Evolutionary conservation across 495 filamentous ascomycete species (phyloP).

Genomic region (Penicillium ochrochloron): DNA sequence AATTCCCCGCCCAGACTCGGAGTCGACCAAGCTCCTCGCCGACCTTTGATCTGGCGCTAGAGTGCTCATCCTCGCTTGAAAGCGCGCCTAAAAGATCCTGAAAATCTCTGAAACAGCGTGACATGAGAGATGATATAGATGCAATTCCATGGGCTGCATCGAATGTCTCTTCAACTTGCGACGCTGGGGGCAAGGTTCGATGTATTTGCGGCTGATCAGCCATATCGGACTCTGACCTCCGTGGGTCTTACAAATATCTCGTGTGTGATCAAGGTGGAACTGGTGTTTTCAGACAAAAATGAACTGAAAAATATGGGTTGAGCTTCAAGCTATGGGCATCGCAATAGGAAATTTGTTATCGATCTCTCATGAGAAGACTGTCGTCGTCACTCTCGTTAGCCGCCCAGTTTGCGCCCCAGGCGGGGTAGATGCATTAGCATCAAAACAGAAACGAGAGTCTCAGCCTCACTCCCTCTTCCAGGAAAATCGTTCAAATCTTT

Average conservation of each 20-base stretch:
- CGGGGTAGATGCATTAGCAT: slow-evolving; percentile 7
- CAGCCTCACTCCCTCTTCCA: background rate
- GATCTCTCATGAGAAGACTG: background rate
- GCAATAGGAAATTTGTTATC: too few relatives aligned
- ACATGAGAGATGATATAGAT: background rate
- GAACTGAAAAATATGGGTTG: background rate
- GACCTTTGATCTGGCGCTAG: background rate
- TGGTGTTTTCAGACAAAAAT: background rate
- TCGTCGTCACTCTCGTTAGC: background rate
- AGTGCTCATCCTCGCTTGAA: background rate
- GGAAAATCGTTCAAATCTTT: background rate
- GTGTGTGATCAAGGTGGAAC: too few relatives aligned
- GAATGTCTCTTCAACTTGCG: background rate
- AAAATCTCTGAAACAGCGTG: background rate
- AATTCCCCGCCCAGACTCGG: background rate
- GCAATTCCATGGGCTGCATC: background rate
- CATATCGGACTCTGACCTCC: background rate
- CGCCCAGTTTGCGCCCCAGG: background rate
- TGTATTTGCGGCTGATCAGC: background rate
- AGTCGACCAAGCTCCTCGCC: background rate
- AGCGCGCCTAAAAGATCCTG: background rate
- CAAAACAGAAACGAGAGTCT: background rate
- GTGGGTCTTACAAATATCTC: too few relatives aligned
- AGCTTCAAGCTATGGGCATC: background rate
- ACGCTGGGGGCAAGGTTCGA: background rate